These are phyloP conservation scores for Colletotrichum sp. DNA, from an alignment of 2,329 filamentous ascomycete genomes.

Conservation along the genomic window DNA sequence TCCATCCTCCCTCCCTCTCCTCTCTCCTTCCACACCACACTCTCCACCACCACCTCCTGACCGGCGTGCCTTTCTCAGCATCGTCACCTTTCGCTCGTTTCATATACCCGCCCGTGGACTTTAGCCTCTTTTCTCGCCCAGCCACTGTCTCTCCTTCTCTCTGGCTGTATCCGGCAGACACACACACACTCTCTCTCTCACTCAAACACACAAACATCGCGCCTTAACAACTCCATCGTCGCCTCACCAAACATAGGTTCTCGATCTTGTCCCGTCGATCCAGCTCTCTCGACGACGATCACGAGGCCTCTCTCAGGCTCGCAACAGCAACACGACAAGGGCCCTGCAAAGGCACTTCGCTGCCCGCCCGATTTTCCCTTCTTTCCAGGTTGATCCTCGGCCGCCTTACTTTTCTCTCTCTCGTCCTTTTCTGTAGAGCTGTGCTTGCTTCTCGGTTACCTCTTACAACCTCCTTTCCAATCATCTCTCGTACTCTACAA, in stretches of 20 bases:
- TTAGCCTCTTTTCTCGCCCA: conserved; percentile 22
- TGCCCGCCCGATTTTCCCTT: conserved; percentile 37
- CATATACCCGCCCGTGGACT: conserved; percentile 26
- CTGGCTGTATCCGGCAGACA: conserved; percentile 19
- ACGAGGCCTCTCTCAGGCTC: conserved; percentile 10
- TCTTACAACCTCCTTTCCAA: conserved; percentile 4
- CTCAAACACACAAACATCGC: conserved; percentile 8
- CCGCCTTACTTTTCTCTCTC: conserved; percentile 39
- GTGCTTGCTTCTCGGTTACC: conserved; percentile 19
- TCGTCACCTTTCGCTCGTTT: conserved; percentile 28
- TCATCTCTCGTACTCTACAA: conserved; percentile 2
- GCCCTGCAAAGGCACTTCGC: conserved; percentile 25
- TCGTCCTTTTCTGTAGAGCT: conserved; percentile 14
- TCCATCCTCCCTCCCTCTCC: conserved; percentile 7
- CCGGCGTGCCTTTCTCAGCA: conserved; percentile 21
- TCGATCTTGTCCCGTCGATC: not conserved
- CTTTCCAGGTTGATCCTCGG: conserved; percentile 66
- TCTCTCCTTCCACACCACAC: conserved; percentile 9
- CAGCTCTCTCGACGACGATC: not conserved
- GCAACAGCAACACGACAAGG: not conserved
- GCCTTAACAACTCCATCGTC: not conserved
- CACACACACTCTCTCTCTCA: not conserved
- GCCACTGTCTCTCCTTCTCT: conserved; percentile 24
- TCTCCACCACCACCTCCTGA: conserved; percentile 18
- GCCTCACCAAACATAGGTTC: conserved; percentile 1